Conservation (phyloP, 2,329 filamentous ascomycete species). For the Knoxdaviesia capensis region DNA sequence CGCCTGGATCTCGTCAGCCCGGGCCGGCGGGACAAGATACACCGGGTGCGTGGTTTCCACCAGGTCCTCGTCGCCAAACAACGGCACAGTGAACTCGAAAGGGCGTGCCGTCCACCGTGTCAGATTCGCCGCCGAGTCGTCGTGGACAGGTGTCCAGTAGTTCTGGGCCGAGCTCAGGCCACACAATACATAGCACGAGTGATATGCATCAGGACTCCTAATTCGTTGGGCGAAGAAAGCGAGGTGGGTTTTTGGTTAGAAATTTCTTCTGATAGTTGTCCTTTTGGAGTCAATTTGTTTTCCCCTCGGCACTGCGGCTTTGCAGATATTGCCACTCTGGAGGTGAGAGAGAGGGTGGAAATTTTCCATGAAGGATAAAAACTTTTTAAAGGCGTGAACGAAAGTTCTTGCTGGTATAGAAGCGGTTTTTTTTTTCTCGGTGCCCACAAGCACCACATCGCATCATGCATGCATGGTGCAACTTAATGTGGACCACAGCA, state of each 20-base stretch:
- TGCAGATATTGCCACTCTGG: too few species aligned
- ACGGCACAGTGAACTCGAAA: constrained; percentile 15
- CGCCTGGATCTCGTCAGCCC: constrained; percentile 40
- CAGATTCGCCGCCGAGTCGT: constrained; percentile 2
- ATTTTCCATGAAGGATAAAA: constrained; percentile 1
- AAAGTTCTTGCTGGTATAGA: too few species aligned
- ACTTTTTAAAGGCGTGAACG: too few species aligned
- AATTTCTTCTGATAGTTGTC: constrained; percentile 1
- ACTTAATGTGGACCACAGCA: too few species aligned
- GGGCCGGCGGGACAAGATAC: constrained; percentile 60
- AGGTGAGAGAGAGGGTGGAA: background rate
- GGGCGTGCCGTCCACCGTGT: constrained; percentile 1
- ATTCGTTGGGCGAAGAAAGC: constrained; percentile 1
- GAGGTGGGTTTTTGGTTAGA: background rate
- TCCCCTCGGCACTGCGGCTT: too few species aligned
- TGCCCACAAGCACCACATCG: too few species aligned
- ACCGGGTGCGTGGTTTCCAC: constrained; percentile 61
- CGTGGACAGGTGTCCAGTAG: constrained; percentile 26
- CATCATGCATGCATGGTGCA: too few species aligned
- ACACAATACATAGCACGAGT: constrained; percentile 78
- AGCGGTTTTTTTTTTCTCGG: too few species aligned
- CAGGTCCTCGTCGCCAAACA: constrained; percentile 50
- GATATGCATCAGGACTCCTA: constrained; percentile 69
- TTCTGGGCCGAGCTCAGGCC: constrained; percentile 73
- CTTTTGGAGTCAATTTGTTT: too few species aligned